Evolutionary conservation across 768 basidiomycete genomes (phyloP), one percentile per base, ranked within the genome.

Genomic region (Amanita fuliginea): DNA sequence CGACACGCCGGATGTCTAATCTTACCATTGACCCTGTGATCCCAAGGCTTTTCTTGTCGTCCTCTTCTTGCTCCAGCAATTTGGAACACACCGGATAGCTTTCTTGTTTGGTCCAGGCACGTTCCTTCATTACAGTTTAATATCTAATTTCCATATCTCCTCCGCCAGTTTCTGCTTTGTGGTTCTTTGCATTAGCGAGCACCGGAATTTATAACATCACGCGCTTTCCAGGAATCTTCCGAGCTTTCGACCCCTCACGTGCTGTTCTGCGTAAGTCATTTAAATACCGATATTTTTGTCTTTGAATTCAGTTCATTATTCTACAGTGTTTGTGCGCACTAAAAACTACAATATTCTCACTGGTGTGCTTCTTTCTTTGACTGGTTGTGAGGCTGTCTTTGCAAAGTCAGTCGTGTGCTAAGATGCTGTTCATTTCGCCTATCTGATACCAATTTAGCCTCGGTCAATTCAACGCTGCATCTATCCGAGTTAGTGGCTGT

Each of bases 331-430:
- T 52, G 78, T 83, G 1, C 72, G 82, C 10, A 85, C 81, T 1
- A 66, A 62, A 46, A 61, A 83, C 51, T 85, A 77, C 51, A 78
- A 80, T 51, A 60, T 76, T 4, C 71, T 86, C 0, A 69, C 78
- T 6, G 83, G 82, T 30, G 71, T 86, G 1, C 64, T 86, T 5
- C 73, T 86, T 1, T 73, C 77, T 1, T 53, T 85, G n/a, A 86
- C 84, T 0, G 84, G 84, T 0, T 80, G 75, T 55, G 83, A 85
- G 59, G 80, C 80, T 1, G 64, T 81, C 42, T 81, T 81, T 60
- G 81, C 81, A 10, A 81, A 82, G 80, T 81, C 42, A 22, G 72
- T 64, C 19, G 6, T 24, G 7, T 10, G 24, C 34, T 10, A 11
- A 18, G 36, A 10, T 11, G n/a, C 26, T 10, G 22, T 7, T n/a